Evolutionary conservation across 129 eudicot genomes (phyloP).

Genomic region (Erigeron canadensis): DNA sequence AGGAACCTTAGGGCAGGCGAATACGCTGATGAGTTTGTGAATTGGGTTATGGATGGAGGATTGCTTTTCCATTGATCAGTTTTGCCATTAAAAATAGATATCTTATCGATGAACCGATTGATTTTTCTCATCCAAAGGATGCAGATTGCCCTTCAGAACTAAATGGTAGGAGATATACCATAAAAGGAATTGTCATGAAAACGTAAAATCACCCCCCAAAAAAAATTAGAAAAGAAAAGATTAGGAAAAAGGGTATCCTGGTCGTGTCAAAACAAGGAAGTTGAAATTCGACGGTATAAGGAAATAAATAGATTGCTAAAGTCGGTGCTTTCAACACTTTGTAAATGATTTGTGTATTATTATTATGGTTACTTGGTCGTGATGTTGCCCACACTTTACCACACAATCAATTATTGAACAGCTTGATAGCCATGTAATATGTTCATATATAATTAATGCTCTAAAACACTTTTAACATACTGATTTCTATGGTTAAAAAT

Average conservation of each 20-base stretch:
- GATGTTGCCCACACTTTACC: no score
- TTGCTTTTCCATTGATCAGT: slow-evolving; percentile 49
- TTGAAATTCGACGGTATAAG: neutral
- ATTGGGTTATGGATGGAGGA: slow-evolving; percentile 66
- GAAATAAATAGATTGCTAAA: slow-evolving; percentile 20
- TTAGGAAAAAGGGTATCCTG: neutral
- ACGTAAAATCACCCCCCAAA: neutral
- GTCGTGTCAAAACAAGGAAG: neutral
- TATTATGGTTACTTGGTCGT: no score
- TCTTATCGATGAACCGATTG: slow-evolving; percentile 12
- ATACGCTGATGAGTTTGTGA: slow-evolving; percentile 49
- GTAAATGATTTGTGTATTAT: no score
- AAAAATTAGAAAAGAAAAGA: no score
- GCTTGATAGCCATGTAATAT: no score
- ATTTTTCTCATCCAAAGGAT: slow-evolving; percentile 67
- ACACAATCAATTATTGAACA: no score
- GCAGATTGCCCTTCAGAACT: slow-evolving; percentile 35
- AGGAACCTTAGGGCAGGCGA: slow-evolving; percentile 6
- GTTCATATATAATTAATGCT: no score
- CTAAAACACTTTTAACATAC: no score
- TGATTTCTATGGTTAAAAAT: no score
- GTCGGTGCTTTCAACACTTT: neutral
- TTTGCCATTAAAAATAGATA: slow-evolving; percentile 12
- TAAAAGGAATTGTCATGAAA: slow-evolving; percentile 3
- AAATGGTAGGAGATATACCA: slow-evolving; percentile 29